These are phyloP conservation scores for Cryptococcus sp. DNA, from an alignment of 1,284 basidiomycete species.

Conservation along the genomic window DNA sequence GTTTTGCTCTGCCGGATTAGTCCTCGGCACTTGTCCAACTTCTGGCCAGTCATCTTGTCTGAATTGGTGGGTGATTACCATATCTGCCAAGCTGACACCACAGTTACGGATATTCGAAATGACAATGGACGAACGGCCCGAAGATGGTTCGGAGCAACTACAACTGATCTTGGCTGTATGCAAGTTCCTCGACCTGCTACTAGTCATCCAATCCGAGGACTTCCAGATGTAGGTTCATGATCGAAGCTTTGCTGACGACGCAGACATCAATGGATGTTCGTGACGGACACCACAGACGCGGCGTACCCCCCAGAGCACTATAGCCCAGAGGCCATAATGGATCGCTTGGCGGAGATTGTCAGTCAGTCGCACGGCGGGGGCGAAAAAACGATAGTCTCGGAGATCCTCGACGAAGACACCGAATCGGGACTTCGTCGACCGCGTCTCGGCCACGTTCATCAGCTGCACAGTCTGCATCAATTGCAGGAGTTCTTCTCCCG, in stretches of 20 bases:
- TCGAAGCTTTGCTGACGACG: not conserved
- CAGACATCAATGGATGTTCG: slow-evolving; percentile 98
- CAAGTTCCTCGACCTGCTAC: slow-evolving; percentile 89
- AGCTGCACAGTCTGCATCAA: slow-evolving; percentile 78
- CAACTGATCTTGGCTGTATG: slow-evolving; percentile 81
- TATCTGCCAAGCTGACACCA: not conserved
- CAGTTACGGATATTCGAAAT: slow-evolving; percentile 62
- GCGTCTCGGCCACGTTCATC: slow-evolving; percentile 65
- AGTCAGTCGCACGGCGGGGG: slow-evolving; percentile 49
- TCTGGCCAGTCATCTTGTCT: slow-evolving; percentile 95
- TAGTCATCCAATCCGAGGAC: slow-evolving; percentile 91
- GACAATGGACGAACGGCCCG: slow-evolving; percentile 56
- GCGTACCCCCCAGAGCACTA: slow-evolving; percentile 83
- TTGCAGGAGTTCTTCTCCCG: slow-evolving; percentile 83
- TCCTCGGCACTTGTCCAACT: slow-evolving; percentile 86
- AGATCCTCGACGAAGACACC: slow-evolving; percentile 1
- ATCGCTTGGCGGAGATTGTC: slow-evolving; percentile 82
- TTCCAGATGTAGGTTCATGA: slow-evolving; percentile 80
- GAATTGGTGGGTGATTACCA: slow-evolving; percentile 61
- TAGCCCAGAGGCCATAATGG: slow-evolving; percentile 83
- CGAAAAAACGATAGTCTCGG: not conserved
- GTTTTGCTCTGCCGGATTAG: slow-evolving; percentile 90
- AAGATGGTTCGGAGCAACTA: slow-evolving; percentile 78
- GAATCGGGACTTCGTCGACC: slow-evolving; percentile 64
- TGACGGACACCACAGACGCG: slow-evolving; percentile 96